Evolutionary conservation across 2,329 filamentous ascomycete species (phyloP), one percentile per base, ranked within the genome.

Genomic region (Blastomyces gilchristii): DNA sequence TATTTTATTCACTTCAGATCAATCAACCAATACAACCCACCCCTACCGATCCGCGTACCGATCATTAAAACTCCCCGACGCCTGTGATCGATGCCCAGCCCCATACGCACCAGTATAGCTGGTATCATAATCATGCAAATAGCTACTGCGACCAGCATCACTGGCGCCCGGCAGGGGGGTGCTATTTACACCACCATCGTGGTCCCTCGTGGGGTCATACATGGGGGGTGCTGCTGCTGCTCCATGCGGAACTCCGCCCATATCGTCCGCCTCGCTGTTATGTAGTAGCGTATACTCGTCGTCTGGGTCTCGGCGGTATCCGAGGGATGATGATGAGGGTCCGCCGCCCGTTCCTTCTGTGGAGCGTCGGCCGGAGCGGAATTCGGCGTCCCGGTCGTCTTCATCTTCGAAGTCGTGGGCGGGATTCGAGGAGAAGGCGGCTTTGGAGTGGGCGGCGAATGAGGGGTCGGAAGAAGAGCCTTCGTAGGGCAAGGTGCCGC

Each of bases 401-500:
- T 79, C 77, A 47, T 78, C 76, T 52, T 77, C 75, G 60, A 78
- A 75, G 64, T 80, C 77, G 45, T 77, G 74, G 41, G 72, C 75
- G 14, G 77, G 76, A 64, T 78, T 80, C 9, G 76, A 77, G 8
- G 77, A 79, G 68, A 80, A 80, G 39, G 76, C 78, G 25, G 77
- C 77, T 65, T 80, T 78, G 64, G 73, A 76, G 64, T 80, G 78
- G n/a, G 77, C 76, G 22, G 80, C 78, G 69, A 82, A 80, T 52
- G 80, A 79, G 3, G 76, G 74, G 54, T 79, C 76, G 8, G n/a
- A 22, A 22, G 75, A 9, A 12, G 39, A 74, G 39, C 57, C 56
- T 52, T 77, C 75, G 67, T 75, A 75, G 58, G 83, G 83, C 63
- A 84, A 76, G 58, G 79, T 78, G 64, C 83, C 83, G 57, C 82